Conservation (phyloP, 306 rosid species). For the Prunus campanulata region DNA sequence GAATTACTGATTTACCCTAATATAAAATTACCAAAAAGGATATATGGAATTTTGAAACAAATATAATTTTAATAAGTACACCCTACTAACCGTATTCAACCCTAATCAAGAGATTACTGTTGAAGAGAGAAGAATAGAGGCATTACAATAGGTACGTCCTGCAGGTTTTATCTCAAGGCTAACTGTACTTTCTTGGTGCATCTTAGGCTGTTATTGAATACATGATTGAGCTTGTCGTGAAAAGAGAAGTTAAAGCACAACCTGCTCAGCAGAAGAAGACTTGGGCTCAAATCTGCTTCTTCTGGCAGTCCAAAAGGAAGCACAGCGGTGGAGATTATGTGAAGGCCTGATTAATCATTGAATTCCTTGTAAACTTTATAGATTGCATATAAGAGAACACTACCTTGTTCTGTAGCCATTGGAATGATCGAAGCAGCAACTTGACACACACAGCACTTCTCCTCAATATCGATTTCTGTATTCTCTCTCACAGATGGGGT, state of each 20-base stretch:
- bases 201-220: conserved; percentile 86
- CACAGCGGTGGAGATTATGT: conserved; percentile 47
- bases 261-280: conserved; percentile 62
- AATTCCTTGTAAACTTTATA: not conserved
- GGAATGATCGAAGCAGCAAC: too few relatives aligned
- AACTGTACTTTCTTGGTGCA: conserved; percentile 28
- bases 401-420: too few relatives aligned
- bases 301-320: conserved; percentile 72
- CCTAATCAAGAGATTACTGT: not conserved
- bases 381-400: too few relatives aligned
- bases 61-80: too few relatives aligned
- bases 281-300: conserved; percentile 75
- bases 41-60: too few relatives aligned
- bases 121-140: not conserved
- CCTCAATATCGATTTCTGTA: too few relatives aligned
- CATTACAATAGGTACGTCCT: not conserved
- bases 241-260: conserved; percentile 50
- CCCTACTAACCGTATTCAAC: too few relatives aligned
- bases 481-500: too few relatives aligned
- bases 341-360: conserved; percentile 44
- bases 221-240: conserved; percentile 65
- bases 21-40: too few relatives aligned
- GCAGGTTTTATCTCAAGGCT: not conserved
- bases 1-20: too few relatives aligned
- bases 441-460: too few relatives aligned